Evolutionary conservation across 495 filamentous ascomycete species (phyloP).

Genomic region (Tuber magnatum): DNA sequence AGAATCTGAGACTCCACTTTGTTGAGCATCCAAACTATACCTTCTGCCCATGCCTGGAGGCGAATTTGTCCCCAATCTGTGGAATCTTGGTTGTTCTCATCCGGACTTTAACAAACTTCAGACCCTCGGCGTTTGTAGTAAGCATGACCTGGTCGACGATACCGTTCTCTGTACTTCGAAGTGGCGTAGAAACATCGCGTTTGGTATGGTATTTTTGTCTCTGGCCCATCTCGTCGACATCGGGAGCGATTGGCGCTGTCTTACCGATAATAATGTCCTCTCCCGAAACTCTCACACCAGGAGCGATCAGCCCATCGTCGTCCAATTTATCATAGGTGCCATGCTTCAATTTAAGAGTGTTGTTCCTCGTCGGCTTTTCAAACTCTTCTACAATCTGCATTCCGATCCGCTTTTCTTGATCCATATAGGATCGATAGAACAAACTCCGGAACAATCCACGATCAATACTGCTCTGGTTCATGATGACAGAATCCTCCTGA

Average conservation of each 20-base stretch:
- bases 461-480: conserved; percentile 99
- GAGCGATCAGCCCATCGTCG: conserved; percentile 85
- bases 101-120: conserved; percentile 91
- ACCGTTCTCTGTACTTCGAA: conserved; percentile 90
- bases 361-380: conserved; percentile 82
- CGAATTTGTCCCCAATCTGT: conserved; percentile 99
- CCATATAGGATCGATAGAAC: conserved; percentile 94
- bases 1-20: background rate
- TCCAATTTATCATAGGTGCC: conserved; percentile 98
- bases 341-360: conserved; percentile 83
- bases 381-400: conserved; percentile 83
- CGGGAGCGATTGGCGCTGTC: conserved; percentile 84
- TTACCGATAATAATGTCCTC: conserved; percentile 99
- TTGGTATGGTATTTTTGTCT: conserved; percentile 82
- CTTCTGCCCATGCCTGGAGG: conserved; percentile 97
- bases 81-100: conserved; percentile 96
- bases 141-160: conserved; percentile 90
- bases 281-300: conserved; percentile 86
- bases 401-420: conserved; percentile 89
- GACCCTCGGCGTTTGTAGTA: conserved; percentile 82
- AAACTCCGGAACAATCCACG: conserved; percentile 93
- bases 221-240: conserved; percentile 89
- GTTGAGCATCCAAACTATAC: conserved; percentile 4
- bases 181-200: conserved; percentile 86
- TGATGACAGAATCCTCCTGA: conserved; percentile 99